A percentile compares a stretch with the other conserved stretches of the same genome.
Conservation (phyloP, 441 rosid species). For the Raphanus hybrid region DNA sequence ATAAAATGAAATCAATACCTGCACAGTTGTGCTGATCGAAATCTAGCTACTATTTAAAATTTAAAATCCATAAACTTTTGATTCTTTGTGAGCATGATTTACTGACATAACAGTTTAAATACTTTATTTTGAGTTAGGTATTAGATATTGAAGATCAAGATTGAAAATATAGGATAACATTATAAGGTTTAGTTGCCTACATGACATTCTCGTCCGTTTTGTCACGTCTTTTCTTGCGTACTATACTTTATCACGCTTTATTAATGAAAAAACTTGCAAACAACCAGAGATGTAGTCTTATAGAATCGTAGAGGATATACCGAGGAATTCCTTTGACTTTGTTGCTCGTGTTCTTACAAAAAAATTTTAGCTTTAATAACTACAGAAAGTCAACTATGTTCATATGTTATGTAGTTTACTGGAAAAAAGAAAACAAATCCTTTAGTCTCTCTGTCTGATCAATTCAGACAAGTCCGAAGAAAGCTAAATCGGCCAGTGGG, state of each 20-base stretch:
- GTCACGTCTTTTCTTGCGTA: slow-evolving; percentile 21
- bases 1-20: too few relatives aligned
- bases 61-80: too few relatives aligned
- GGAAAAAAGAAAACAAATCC: background rate
- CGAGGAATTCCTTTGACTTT: background rate
- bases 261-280: background rate
- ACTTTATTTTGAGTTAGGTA: too few relatives aligned
- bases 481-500: slow-evolving; percentile 25
- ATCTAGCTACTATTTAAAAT: background rate
- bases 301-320: slow-evolving; percentile 30
- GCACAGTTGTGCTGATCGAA: too few relatives aligned
- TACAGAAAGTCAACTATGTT: slow-evolving; percentile 37
- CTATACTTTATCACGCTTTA: background rate
- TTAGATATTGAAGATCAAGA: slow-evolving; percentile 6
- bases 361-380: background rate
- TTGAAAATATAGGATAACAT: slow-evolving; percentile 8
- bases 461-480: slow-evolving; percentile 29
- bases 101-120: too few relatives aligned
- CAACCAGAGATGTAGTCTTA: background rate
- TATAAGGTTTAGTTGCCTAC: slow-evolving; percentile 36
- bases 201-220: slow-evolving; percentile 23
- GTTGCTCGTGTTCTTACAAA: slow-evolving; percentile 17
- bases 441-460: slow-evolving; percentile 19
- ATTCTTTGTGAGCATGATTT: too few relatives aligned
- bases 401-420: slow-evolving; percentile 25